These are phyloP conservation scores for Paracamarosporium sp. DNA, from an alignment of 2,329 filamentous ascomycete genomes.

Conservation along the genomic window DNA sequence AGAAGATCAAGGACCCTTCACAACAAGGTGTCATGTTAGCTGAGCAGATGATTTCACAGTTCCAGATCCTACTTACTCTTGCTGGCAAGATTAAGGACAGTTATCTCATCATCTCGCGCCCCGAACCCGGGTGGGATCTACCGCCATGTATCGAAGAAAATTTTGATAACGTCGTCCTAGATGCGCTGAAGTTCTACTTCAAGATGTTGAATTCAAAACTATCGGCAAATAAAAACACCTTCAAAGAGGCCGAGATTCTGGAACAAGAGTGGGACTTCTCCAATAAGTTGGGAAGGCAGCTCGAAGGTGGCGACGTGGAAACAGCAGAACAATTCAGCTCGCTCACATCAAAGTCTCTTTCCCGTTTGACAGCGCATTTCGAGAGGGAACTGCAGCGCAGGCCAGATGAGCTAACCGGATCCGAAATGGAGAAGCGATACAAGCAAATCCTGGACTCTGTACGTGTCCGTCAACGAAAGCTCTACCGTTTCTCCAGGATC, in stretches of 20 bases:
- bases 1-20: conserved; percentile 92
- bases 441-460: conserved; percentile 96
- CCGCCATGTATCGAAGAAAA: conserved; percentile 96
- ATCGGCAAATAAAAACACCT: conserved; percentile 96
- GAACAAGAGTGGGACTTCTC: conserved; percentile 99
- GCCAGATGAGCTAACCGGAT: conserved; percentile 76
- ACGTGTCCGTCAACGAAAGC: conserved; percentile 91
- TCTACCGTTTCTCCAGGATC: conserved; percentile 93
- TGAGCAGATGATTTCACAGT: conserved; percentile 97
- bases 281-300: conserved; percentile 87
- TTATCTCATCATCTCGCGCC: conserved; percentile 81
- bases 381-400: conserved; percentile 87
- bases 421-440: conserved; percentile 96
- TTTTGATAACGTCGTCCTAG: conserved; percentile 89
- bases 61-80: conserved; percentile 89
- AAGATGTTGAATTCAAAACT: conserved; percentile 98
- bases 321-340: conserved; percentile 97
- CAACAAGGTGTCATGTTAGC: conserved; percentile 93
- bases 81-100: conserved; percentile 92
- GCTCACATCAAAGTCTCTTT: conserved; percentile 89
- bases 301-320: conserved; percentile 94
- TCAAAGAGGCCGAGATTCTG: conserved; percentile 96
- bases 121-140: conserved; percentile 92
- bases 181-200: conserved; percentile 97
- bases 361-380: conserved; percentile 86